Conservation (phyloP, 1,284 basidiomycete genomes). For the Leccinum discolor region DNA sequence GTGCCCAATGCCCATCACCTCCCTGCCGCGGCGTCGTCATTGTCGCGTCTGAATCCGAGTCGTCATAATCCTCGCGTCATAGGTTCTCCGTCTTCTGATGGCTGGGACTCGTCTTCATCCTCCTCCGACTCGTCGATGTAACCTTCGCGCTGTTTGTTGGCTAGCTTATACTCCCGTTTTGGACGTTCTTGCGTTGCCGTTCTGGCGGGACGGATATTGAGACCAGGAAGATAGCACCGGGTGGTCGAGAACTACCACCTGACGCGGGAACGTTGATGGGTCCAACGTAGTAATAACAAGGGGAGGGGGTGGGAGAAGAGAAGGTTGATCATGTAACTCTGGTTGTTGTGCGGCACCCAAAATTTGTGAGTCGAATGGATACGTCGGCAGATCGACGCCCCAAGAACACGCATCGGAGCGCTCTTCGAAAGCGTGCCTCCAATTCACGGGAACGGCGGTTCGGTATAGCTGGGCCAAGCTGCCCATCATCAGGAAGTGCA, state of each 20-base stretch:
- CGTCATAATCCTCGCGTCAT: too few species aligned
- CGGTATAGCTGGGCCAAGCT: constrained; percentile 52
- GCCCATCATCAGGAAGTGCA: constrained; percentile 92
- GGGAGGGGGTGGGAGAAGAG: neutral
- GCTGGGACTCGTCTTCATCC: too few species aligned
- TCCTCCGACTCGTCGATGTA: too few species aligned
- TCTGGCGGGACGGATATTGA: constrained; percentile 42
- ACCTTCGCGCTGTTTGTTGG: too few species aligned
- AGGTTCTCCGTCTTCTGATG: too few species aligned
- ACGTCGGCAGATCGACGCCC: constrained; percentile 52
- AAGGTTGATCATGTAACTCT: neutral
- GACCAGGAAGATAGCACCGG: constrained; percentile 44
- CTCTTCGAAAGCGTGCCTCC: constrained; percentile 57
- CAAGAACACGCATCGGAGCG: constrained; percentile 36
- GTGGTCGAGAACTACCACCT: constrained; percentile 26
- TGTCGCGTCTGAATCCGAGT: too few species aligned
- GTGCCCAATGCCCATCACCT: too few species aligned
- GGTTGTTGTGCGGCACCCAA: constrained; percentile 54
- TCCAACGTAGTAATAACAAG: neutral
- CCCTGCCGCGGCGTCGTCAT: too few species aligned
- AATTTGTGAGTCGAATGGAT: constrained; percentile 62
- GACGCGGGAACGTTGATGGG: neutral
- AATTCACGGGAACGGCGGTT: constrained; percentile 42
- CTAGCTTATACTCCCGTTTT: too few species aligned
- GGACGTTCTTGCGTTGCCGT: constrained; percentile 30